These are phyloP conservation scores for Aspergillus hancockii DNA, from an alignment of 495 filamentous ascomycete species.

Conservation along the genomic window DNA sequence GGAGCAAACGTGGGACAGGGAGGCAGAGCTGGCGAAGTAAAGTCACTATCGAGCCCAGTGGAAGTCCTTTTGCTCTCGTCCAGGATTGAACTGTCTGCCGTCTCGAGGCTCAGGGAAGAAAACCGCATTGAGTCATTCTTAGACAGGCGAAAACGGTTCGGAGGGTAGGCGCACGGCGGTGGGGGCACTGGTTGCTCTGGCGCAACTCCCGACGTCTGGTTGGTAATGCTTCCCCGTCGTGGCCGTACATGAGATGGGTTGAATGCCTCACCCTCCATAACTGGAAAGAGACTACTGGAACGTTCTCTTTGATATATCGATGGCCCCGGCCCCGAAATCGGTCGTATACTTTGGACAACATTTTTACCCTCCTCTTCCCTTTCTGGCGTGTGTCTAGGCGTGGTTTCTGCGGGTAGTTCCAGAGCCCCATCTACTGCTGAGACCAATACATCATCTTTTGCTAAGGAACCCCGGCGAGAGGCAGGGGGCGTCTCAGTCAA, in stretches of 20 bases:
- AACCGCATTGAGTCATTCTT: conserved; percentile 44
- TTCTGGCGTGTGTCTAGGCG: conserved; percentile 45
- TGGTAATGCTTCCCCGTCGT: conserved; percentile 41
- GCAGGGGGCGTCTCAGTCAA: conserved; percentile 24
- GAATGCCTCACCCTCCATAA: conserved; percentile 28
- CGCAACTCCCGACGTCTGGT: conserved; percentile 40
- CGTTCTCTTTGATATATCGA: conserved; percentile 25
- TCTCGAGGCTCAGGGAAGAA: conserved; percentile 48
- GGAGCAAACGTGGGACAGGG: conserved; percentile 43
- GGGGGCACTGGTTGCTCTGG: conserved; percentile 50
- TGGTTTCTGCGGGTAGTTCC: conserved; percentile 43
- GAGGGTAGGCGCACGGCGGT: conserved; percentile 39
- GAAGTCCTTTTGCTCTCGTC: conserved; percentile 37
- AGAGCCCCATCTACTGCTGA: conserved; percentile 44
- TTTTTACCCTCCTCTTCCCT: conserved; percentile 27
- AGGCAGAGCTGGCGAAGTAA: conserved; percentile 36
- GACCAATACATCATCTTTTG: conserved; percentile 35
- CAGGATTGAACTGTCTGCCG: conserved; percentile 52
- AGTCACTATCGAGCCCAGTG: conserved; percentile 29
- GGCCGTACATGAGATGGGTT: conserved; percentile 28
- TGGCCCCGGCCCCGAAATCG: conserved; percentile 37
- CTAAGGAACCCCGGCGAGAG: not conserved
- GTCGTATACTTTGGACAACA: conserved; percentile 33
- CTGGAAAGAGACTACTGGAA: conserved; percentile 28
- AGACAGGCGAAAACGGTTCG: conserved; percentile 38